Evolutionary conservation across 2,329 filamentous ascomycete genomes (phyloP), one percentile per base, ranked within the genome.

Genomic region (Hymenoscyphus repandus): DNA sequence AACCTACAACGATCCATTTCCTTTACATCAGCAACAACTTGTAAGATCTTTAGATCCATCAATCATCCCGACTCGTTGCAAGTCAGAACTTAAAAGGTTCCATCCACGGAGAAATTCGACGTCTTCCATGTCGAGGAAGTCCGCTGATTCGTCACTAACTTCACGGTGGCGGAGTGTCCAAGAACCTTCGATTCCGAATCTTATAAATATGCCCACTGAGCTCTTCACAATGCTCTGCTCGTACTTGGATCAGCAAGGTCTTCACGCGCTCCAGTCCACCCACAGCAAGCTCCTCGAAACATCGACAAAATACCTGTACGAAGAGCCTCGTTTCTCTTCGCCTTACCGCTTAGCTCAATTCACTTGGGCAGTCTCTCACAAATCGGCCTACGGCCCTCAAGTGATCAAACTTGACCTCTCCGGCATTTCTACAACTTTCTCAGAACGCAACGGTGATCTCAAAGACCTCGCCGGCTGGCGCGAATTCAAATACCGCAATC

Each of bases 281-380:
- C 52, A 52, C 42, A 42, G 51, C 6, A 54, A 52, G n/a, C 38
- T 60, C 4, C 34, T 44, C 12, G 58, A 60, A 40, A 38, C 51
- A 11, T 56, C 59, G 15, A 52, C 53, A 12, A 39, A 39, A 10
- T 44, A 52, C 45, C 41, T 62, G 10, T 62, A 63, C 27, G 32
- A 33, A 7, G n/a, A 40, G 2, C 59, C 61, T 0, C 6, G 47
- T 11, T 63, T 63, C 40, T 51, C 50, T 9, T 56, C 54, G 11
- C 61, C 61, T 11, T 63, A 62, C 43, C 58, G 59, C 18, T 58
- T 57, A 32, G 59, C 58, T 1, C 61, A 63, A 50, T 62, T 63
- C 38, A 45, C 50, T n/a, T 49, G 50, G 17, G 56, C 49, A 2
- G 52, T 60, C 7, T 44, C 50, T 10, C 50, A 57, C 32, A 55